Base-by-base conservation (phyloP, 257 asterid genomes). In the Solanum paucissectum region DNA sequence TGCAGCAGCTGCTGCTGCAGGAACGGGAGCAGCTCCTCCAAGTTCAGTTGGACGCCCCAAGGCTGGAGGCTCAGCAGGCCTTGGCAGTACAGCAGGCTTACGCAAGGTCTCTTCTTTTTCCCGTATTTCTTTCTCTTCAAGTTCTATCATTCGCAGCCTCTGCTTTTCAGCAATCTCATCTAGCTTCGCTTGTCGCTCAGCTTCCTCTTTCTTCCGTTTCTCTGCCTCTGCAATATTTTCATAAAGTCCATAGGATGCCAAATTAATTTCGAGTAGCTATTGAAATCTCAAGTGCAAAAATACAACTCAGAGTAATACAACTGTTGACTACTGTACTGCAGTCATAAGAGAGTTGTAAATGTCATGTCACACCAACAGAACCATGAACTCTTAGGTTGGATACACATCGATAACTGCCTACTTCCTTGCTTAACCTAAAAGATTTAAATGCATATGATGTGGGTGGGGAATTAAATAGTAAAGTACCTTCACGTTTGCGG, bases 101-200 rank as follows among this genome's bases (percentile, higher is more conserved):
- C 93, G 91, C 55, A 93, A 87, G 40, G 84, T 23, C 88, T 94
- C 96, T 9, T 91, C 98, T 88, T 75, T 94, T 90, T 89, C 3
- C 83, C 68, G 91, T 89, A 49, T 90, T 49, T 75, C 95, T 88
- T 90, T 94, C 84, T 95, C 98, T 75, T 95, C 98, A 89, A 95
- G 83, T 88, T 94, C 98, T 87, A 88, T 87, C 91, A 94, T 93
- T 18, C 96, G 91, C 71, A 90, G 95, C 91, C 97, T 94, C 93
- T 94, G 97, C 90, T 90, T 94, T 89, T 93, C 95, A 21, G 98
- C 98, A 36, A 95, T 91, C 92, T 91, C 98, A 69, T 94, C 98
- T 88, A 94, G 87, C 92, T 91, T 95, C 16, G 98, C 96, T 87
- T 91, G 91, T 52, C 88, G 90, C 85, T 95, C 98, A 20, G 96